These are phyloP conservation scores for Lenwebbia sp. DNA, from an alignment of 345 rosid genomes.

Conservation along the genomic window DNA sequence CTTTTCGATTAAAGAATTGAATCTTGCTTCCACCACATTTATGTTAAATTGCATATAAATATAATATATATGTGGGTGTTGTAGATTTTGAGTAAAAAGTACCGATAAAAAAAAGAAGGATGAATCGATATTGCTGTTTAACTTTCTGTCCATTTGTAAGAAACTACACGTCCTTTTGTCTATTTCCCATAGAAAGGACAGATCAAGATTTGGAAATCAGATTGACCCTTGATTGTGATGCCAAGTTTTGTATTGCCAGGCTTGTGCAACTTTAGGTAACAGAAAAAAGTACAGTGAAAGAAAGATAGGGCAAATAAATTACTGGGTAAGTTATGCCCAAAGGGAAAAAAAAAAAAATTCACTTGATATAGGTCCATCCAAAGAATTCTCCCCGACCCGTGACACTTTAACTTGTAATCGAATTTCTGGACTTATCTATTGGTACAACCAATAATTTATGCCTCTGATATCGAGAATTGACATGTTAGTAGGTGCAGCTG, in stretches of 20 bases:
- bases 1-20: neutral
- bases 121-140: neutral
- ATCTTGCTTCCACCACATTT: neutral
- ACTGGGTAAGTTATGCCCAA: neutral
- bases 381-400: no score
- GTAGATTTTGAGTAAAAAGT: neutral
- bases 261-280: neutral
- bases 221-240: neutral
- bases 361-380: neutral
- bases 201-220: neutral
- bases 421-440: neutral
- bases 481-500: neutral
- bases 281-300: neutral
- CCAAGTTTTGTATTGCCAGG: neutral
- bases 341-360: fast-evolving
- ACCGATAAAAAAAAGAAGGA: neutral
- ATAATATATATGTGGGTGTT: neutral
- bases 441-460: neutral
- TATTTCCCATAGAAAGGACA: neutral
- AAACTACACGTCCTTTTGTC: neutral
- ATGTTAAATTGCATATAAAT: neutral
- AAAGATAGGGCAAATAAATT: neutral
- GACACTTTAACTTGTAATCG: neutral
- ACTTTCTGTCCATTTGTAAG: neutral
- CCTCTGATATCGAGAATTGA: neutral